These are phyloP conservation scores for Fagopyrum tataricum DNA, from an alignment of 148 eudicot species.

Conservation along the genomic window DNA sequence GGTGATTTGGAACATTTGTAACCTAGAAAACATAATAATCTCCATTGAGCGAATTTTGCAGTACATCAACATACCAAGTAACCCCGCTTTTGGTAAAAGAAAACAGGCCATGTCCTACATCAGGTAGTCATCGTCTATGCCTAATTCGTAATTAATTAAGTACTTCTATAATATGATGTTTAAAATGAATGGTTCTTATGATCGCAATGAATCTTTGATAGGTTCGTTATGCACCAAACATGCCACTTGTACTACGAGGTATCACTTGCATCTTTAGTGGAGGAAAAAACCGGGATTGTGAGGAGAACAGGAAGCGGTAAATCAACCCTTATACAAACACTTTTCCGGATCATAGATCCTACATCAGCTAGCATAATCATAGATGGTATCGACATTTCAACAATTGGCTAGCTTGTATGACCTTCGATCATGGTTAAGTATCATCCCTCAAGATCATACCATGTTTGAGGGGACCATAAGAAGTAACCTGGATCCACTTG, in stretches of 20 bases:
- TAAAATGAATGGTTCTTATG: background rate
- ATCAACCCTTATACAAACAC: conserved; percentile 56
- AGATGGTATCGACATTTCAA: conserved; percentile 38
- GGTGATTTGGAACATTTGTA: conserved; percentile 33
- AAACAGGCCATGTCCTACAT: conserved; percentile 21
- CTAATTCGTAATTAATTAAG: background rate
- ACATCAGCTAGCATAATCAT: conserved; percentile 38
- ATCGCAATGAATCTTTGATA: conserved; percentile 10
- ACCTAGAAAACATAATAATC: conserved; percentile 32
- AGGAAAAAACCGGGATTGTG: conserved; percentile 49
- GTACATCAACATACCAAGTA: conserved; percentile 29
- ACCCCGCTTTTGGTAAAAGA: conserved; percentile 38
- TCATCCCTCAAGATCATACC: conserved; percentile 64
- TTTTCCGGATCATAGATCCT: conserved; percentile 57
- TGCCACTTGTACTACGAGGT: conserved; percentile 54
- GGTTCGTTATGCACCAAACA: conserved; percentile 49
- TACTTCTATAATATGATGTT: background rate
- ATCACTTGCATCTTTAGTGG: conserved; percentile 52
- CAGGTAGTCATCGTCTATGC: conserved; percentile 27
- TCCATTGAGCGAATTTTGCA: conserved; percentile 45
- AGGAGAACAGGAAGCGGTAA: conserved; percentile 70
- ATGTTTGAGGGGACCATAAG: conserved; percentile 66
- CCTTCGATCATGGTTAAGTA: conserved; percentile 51
- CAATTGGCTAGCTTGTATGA: conserved; percentile 54
- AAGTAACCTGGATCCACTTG: conserved; percentile 60